Percentiles rank a stretch among this genome's conserved stretches.
phyloP scores from a whole-genome alignment of 306 rosid genomes.

The Medicago arabica region DNA sequence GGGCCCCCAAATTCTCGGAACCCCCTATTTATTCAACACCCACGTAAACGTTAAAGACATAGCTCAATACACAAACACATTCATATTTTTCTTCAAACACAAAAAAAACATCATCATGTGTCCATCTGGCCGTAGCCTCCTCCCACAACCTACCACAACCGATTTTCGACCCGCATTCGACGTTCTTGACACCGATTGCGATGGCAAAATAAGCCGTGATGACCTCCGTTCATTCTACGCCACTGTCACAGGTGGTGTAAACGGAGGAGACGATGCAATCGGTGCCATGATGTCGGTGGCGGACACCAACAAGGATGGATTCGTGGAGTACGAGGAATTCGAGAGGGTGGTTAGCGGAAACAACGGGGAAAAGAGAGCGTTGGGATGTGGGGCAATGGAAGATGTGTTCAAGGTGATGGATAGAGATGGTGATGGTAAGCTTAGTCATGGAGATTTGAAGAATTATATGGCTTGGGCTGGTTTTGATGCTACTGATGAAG shows the following conservation, averaged over 20 bases:
- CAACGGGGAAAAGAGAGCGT: conserved; percentile 25
- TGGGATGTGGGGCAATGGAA: conserved; percentile 62
- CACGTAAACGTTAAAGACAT: background rate
- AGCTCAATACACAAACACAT: background rate
- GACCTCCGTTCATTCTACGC: conserved; percentile 76
- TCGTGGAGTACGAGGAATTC: conserved; percentile 90
- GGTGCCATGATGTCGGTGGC: conserved; percentile 79
- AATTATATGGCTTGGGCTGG: conserved; percentile 74
- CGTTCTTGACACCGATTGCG: conserved; percentile 75
- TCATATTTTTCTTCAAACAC: background rate
- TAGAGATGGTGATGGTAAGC: conserved; percentile 85
- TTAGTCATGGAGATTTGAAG: conserved; percentile 75
- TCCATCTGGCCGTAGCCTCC: conserved; percentile 56
- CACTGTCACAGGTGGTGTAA: background rate
- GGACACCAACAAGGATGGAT: conserved; percentile 77
- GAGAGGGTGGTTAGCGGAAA: conserved; percentile 63
- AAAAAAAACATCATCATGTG: conserved; percentile 50
- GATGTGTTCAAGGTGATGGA: conserved; percentile 90
- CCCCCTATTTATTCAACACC: background rate
- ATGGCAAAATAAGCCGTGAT: conserved; percentile 81
- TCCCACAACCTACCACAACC: background rate
- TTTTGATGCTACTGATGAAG: conserved; percentile 61
- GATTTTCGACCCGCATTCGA: conserved; percentile 76
- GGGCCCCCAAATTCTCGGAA: conserved; percentile 32
- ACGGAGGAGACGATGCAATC: conserved; percentile 52